Base-by-base conservation (phyloP, 768 basidiomycete species). In the Artomyces pyxidatus region DNA sequence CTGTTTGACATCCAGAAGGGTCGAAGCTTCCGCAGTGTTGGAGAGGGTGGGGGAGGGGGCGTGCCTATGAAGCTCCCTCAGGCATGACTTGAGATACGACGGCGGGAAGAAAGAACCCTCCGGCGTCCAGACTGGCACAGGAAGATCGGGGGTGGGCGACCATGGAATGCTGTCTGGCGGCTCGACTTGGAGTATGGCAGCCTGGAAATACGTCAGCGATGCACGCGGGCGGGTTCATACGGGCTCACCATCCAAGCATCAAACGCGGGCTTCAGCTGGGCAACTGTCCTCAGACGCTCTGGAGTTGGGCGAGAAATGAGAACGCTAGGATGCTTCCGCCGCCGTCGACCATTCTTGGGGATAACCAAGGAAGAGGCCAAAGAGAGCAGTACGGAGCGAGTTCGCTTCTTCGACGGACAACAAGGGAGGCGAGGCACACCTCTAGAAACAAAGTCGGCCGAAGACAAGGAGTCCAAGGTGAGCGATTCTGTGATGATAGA, bases 21-120 rank as follows among this genome's bases (percentile, higher is more conserved):
- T 25, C 42, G 45, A 28, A n/a, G n/a, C 16, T n/a, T 12, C 23
- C 9, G 26, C 16, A 27, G 32, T 12, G 22, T 27, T 35, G 40
- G 38, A 45, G 26, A 21, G 22, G 4, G 7, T 8, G 14, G 8
- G 6, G 14, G 25, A 12, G 26, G 37, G 4, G 19, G n/a, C 5
- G 22, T 37, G 12, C 49, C 37, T n/a, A 21, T 42, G 45, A 8
- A 44, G 54, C 28, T 32, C 46, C 4, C 32, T 42, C 22, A 56
- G 42, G 32, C 28, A 29, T 19, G 28, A 28, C 25, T 39, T 37
- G n/a, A 56, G 42, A 35, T 56, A 51, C 0, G 28, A 42, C 26
- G 55, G 55, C 49, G 55, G 55, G 44, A 56, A 55, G 27, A 35
- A 54, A 12, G 55, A 56, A 17, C 55, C 55, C 26, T 56, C 55